A percentile compares a stretch with the other conserved stretches of the same genome.
phyloP scores from a whole-genome alignment of 176 grass and related monocot species.

The Carex pumila region DNA sequence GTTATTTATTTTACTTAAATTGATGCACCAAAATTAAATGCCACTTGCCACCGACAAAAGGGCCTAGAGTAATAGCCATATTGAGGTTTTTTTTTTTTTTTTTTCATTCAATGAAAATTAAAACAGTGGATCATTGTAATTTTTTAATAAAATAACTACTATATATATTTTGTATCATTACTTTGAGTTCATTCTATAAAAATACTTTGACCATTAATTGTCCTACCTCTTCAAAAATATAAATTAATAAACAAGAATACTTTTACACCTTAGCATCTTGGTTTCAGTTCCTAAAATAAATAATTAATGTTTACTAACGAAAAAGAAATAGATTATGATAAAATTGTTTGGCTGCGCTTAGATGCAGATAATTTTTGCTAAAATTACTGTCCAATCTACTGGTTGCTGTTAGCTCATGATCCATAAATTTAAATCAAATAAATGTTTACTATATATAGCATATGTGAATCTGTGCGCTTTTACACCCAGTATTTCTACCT shows the following conservation, averaged over 20 bases:
- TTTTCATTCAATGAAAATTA: background rate
- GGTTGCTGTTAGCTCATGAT: background rate
- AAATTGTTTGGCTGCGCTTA: background rate
- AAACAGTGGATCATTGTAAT: too few species aligned
- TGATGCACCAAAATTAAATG: too few species aligned
- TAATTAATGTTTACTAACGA: background rate
- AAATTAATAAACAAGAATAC: background rate
- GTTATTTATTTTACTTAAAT: too few species aligned
- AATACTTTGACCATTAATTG: too few species aligned
- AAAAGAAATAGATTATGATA: background rate
- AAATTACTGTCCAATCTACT: background rate
- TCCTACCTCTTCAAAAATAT: too few species aligned
- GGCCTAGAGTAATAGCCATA: background rate
- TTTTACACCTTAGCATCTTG: background rate
- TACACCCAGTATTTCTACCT: background rate
- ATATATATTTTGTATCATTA: too few species aligned
- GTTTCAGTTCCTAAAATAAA: background rate
- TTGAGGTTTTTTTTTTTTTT: background rate
- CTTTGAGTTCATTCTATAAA: too few species aligned
- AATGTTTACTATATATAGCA: background rate
- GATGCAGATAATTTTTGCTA: conserved; percentile 3
- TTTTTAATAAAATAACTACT: too few species aligned
- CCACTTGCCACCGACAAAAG: background rate
- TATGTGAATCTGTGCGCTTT: background rate
- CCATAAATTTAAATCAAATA: background rate